A percentile compares a stretch with the other conserved stretches of the same genome.
phyloP scores from a whole-genome alignment of 768 basidiomycete genomes.

The Podaxis mareebaensis region DNA sequence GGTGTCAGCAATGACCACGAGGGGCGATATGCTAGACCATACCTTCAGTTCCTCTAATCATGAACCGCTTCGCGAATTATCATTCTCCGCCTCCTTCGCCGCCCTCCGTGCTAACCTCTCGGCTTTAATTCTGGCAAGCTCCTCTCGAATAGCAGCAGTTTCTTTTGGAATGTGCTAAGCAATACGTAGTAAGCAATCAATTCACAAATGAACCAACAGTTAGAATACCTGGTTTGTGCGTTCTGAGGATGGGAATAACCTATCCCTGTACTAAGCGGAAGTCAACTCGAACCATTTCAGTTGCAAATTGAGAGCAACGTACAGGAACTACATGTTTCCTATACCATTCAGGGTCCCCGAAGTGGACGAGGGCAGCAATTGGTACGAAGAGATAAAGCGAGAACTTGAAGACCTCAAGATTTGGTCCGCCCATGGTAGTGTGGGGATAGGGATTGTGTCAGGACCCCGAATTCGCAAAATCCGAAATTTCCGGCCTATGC shows the following conservation, averaged over 20 bases:
- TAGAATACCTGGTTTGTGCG: constrained; percentile 49
- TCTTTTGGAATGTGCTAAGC: constrained; percentile 64
- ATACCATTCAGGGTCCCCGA: constrained; percentile 90
- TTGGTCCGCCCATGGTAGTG: constrained; percentile 63
- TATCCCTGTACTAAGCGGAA: constrained; percentile 62
- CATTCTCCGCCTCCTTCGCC: constrained; percentile 40
- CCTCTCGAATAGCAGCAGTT: constrained; percentile 62
- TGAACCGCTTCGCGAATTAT: constrained; percentile 21
- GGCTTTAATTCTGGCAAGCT: constrained; percentile 71
- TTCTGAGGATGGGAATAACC: constrained; percentile 65
- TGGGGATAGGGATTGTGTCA: background rate
- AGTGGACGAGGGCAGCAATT: constrained; percentile 76
- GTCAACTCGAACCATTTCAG: background rate
- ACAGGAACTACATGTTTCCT: constrained; percentile 75
- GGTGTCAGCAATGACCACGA: background rate
- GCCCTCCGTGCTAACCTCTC: constrained; percentile 51
- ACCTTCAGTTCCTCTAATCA: constrained; percentile 21
- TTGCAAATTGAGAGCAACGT: constrained; percentile 18
- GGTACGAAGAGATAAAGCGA: constrained; percentile 85
- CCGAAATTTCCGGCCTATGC: background rate
- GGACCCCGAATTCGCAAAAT: background rate
- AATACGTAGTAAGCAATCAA: background rate
- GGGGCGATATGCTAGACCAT: background rate
- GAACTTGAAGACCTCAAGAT: constrained; percentile 91
- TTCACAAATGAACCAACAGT: background rate